phyloP scores from a whole-genome alignment of 345 rosid genomes.

The Lepidium africanum region DNA sequence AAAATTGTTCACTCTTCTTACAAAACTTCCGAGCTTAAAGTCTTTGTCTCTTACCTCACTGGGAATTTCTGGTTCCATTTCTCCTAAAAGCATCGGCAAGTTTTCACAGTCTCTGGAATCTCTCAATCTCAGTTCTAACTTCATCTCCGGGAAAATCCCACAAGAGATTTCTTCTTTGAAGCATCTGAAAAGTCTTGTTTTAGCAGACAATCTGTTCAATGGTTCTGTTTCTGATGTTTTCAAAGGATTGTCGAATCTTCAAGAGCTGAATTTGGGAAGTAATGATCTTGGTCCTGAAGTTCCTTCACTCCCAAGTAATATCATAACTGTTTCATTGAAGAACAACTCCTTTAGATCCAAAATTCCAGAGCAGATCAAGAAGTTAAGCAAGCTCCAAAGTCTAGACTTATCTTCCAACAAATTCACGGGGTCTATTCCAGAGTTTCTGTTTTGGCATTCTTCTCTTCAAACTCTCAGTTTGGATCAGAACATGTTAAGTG shows the following conservation, averaged over 20 bases:
- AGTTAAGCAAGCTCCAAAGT: constrained; percentile 38
- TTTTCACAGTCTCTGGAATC: constrained; percentile 41
- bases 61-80: constrained; percentile 73
- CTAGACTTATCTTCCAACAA: constrained; percentile 58
- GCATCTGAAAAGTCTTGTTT: constrained; percentile 51
- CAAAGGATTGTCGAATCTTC: constrained; percentile 30
- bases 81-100: constrained; percentile 43
- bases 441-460: constrained; percentile 49
- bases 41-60: constrained; percentile 59
- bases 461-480: constrained; percentile 51
- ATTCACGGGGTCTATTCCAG: constrained; percentile 50
- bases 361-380: constrained; percentile 41
- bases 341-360: constrained; percentile 63
- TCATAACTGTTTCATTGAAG: constrained; percentile 36
- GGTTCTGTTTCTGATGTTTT: constrained; percentile 72
- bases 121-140: constrained; percentile 69
- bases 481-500: constrained; percentile 47
- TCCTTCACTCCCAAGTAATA: constrained; percentile 47
- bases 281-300: constrained; percentile 58
- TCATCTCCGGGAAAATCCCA: constrained; percentile 58
- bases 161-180: constrained; percentile 37
- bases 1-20: constrained; percentile 56
- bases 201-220: constrained; percentile 50
- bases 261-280: constrained; percentile 50
- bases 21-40: constrained; percentile 56